Base-by-base conservation (phyloP, 768 basidiomycete species). In the Russula sp. region DNA sequence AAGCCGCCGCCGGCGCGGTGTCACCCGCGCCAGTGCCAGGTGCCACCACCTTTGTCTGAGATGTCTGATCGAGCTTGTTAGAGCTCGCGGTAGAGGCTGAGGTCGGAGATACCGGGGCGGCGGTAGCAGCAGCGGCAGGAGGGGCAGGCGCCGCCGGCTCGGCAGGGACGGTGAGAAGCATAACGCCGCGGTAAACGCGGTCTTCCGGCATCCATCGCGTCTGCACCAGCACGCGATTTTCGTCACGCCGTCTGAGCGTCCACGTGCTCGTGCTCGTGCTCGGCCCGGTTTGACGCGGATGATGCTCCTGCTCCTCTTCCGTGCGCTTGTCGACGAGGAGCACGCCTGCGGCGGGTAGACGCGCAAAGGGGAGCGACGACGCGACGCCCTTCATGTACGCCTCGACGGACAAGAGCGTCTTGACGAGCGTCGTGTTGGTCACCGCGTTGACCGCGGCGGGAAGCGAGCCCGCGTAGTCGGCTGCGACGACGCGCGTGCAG, bases 401-500 rank as follows among this genome's bases (percentile, higher is more conserved):
- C 70, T 98, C 94, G 45, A 99, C 74, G 0, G 83, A 78, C 3
- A 90, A 72, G 34, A 98, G 84, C 0, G 84, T 78, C 60, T 82
- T 79, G 5, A 91, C 88, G 20, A 95, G 75, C 42, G 84, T 79
- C 2, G 85, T 82, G 68, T 97, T 98, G 70, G 93, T 85, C 75
- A 88, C 83, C 20, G 88, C 83, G 71, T 94, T 96, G 62, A 93
- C 81, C 0, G 91, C 86, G 18, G 86, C 82, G 0, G 94, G 93
- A 42, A 96, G 82, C 1, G 84, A 86, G 2, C 93, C 95, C 9
- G 86, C 85, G 69, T 87, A 93, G 72, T 98, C 95, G 61, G 94
- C 81, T 1, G 90, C 88, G 3, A 90, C 83, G 43, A 96, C 77
- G 59, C 90, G 80, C 47, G 89, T 93, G 72, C 92, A 95, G 50